Evolutionary conservation across 495 filamentous ascomycete species (phyloP), one percentile per base, ranked within the genome.

Genomic region (Physcia stellaris): DNA sequence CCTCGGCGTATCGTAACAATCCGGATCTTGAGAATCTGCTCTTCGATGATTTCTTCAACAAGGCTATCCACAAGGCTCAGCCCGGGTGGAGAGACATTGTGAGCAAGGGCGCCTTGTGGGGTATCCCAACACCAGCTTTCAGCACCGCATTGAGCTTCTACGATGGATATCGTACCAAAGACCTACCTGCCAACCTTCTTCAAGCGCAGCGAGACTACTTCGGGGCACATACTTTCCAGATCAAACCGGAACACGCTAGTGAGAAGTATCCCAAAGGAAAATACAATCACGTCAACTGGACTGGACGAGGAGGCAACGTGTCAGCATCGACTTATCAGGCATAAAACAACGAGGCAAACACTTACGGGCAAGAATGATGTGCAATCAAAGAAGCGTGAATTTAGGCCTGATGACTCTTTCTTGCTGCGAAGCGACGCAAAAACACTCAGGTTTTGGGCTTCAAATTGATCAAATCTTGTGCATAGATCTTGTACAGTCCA

Each of bases 161-260:
- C 70, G 90, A 98, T 57, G 92, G 90, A 35, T 94, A 94, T 73
- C 80, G 90, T 60, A 85, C 86, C 52, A 80, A 83, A 70, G 74
- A 94, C 55, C 76, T 98, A 48, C 90, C 90, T 26, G 90, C 90
- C 68, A 96, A 96, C 76, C 70, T 98, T 40, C 71, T 98, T 47
- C 90, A 98, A 69, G 90, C 92, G 26, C 90, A 98, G 71, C 79
- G 90, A 67, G 90, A 98, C 62, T 98, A 96, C 80, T 98, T 98
- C 57, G 79, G 90, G 61, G 90, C 90, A 39, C 90, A 98, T 79
- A 98, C 92, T 42, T 98, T 96, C 84, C 70, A 71, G 53, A 79
- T 95, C 72, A 95, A 95, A 83, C 84, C 90, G 29, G 83, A 95
- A 66, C 59, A 50, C 49, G 88, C 86, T 48, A 87, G 52, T 57